Evolutionary conservation across 208 protist genomes (phyloP), one percentile per base, ranked within the genome.

Genomic region (Tritrichomonas foetus): DNA sequence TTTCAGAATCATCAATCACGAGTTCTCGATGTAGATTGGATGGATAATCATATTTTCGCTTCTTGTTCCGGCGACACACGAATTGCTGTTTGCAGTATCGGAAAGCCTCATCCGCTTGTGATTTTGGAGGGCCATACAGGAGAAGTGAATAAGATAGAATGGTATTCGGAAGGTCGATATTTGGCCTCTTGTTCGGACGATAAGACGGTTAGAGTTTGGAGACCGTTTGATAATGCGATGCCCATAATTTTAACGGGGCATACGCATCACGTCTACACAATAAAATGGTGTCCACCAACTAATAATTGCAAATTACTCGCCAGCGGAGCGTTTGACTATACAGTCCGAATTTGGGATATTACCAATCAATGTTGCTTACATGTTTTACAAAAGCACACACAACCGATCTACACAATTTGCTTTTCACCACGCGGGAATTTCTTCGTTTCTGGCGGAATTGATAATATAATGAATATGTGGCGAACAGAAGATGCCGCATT

Each of bases 161-260:
- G 97, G 97, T 95, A 97, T 94, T 96, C 97, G 22, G 94, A 94
- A 39, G 97, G 96, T 25, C 95, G 39, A 8, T 93, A 97, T 39
- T 94, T 98, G 0, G 97, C 97, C 22, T 97, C 96, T 0, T 98
- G 97, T 95, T 98, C 97, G 27, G 97, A 98, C 93, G 97, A 98
- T 94, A 93, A 25, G 16, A 97, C 97, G 20, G 96, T 96, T 16
- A 98, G 98, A 94, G 55, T 97, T 41, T 74, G 66, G 69, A 20
- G 47, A 47, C 78, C 78, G 47, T 89, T 89, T 50, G 47, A 89
- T n/a, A 25, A 33, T 3, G 20, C 41, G 0, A 89, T 44, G 1
- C 78, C 78, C 27, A 89, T 89, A 27, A 30, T 89, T 39, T 49
- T 89, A 14, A 44, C 25, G 2, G 78, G 78, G 11, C 78, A 89